These are phyloP conservation scores for Wickerhamiella infanticola DNA, from an alignment of 1,139 yeast species.

Conservation along the genomic window DNA sequence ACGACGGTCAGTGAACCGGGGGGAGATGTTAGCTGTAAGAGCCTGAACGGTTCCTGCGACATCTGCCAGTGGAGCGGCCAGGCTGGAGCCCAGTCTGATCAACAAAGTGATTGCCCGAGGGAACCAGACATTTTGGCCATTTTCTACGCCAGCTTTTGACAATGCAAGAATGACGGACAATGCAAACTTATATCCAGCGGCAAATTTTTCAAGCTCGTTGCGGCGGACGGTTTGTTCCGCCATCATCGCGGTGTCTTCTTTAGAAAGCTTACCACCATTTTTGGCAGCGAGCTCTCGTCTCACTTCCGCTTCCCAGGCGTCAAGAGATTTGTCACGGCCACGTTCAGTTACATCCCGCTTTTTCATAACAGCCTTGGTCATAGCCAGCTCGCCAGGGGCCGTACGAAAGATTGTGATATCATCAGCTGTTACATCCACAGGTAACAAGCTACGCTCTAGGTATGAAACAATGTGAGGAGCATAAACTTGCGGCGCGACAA, in stretches of 20 bases:
- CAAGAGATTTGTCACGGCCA: conserved; percentile 61
- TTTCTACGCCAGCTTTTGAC: conserved; percentile 35
- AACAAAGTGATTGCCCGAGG: conserved; percentile 39
- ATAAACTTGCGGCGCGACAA: conserved; percentile 49
- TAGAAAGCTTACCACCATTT: conserved; percentile 36
- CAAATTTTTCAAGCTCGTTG: conserved; percentile 27
- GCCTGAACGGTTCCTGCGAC: conserved; percentile 20
- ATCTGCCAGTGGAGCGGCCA: conserved; percentile 19
- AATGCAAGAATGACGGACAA: conserved; percentile 40
- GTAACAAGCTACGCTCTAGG: conserved; percentile 20
- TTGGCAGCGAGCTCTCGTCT: conserved; percentile 57
- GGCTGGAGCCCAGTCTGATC: conserved; percentile 29
- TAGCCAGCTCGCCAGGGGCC: conserved; percentile 51
- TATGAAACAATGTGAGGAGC: conserved; percentile 35
- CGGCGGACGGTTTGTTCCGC: conserved; percentile 46
- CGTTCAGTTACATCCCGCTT: conserved; percentile 20
- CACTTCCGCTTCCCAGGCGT: conserved; percentile 79
- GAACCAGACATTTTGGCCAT: conserved; percentile 61
- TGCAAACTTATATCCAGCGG: conserved; percentile 32
- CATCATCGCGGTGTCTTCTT: conserved; percentile 61
- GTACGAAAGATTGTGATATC: conserved; percentile 52
- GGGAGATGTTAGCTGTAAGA: conserved; percentile 23
- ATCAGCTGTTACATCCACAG: conserved; percentile 24
- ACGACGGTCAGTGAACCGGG: conserved; percentile 36
- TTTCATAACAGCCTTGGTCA: conserved; percentile 38